These are phyloP conservation scores for Imleria badia DNA, from an alignment of 768 basidiomycete genomes.

Conservation along the genomic window DNA sequence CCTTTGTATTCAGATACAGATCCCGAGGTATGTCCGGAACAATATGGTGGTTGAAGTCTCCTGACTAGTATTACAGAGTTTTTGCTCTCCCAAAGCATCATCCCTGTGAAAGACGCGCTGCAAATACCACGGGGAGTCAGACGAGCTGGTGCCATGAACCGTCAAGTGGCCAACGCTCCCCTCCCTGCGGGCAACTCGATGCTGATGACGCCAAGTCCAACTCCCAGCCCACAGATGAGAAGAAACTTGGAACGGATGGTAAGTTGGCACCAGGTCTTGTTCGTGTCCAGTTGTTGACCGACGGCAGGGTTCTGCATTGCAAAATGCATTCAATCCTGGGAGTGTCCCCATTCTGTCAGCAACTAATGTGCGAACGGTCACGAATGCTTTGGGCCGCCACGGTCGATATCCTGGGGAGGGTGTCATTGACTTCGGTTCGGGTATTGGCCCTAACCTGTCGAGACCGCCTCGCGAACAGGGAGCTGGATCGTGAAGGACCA, in stretches of 20 bases:
- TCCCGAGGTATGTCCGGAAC: conserved; percentile 42
- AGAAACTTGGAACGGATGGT: conserved; percentile 9
- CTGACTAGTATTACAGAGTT: conserved; percentile 40
- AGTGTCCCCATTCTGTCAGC: background rate
- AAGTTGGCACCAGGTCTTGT: background rate
- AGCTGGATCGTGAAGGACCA: no score
- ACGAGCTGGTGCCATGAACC: conserved; percentile 27
- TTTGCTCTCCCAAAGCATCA: conserved; percentile 51
- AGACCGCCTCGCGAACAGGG: no score
- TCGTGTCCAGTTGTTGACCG: background rate
- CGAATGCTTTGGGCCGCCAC: background rate
- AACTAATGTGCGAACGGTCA: conserved; percentile 5
- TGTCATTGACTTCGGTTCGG: conserved; percentile 17
- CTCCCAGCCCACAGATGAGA: conserved; percentile 1
- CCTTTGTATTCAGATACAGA: conserved; percentile 68
- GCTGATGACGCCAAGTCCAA: conserved; percentile 2
- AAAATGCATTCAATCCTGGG: background rate
- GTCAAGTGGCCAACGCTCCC: conserved; percentile 33
- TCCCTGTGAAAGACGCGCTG: conserved; percentile 31
- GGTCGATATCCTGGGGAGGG: conserved; percentile 17
- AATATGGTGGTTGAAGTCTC: background rate
- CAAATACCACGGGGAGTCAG: conserved; percentile 4
- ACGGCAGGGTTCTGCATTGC: background rate
- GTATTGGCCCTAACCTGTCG: no score
- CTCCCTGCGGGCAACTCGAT: background rate